These are phyloP conservation scores for Panaeolus papilionaceus DNA, from an alignment of 768 basidiomycete species.

Conservation along the genomic window DNA sequence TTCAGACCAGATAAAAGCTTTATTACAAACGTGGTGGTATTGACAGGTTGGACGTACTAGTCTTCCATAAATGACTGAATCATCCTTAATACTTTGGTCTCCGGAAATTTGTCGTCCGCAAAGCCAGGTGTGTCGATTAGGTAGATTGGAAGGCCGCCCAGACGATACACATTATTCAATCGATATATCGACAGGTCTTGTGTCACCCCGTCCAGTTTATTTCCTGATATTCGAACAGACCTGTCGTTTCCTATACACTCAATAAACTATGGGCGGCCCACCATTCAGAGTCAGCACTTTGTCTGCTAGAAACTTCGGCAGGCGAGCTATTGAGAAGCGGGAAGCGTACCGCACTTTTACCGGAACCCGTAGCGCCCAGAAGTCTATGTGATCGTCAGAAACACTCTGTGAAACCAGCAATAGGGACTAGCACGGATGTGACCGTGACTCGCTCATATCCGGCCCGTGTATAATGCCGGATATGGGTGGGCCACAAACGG, in stretches of 20 bases:
- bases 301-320: background rate
- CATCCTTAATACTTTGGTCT: background rate
- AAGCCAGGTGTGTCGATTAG: background rate
- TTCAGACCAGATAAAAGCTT: background rate
- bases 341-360: background rate
- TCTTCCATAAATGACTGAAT: background rate
- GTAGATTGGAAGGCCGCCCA: background rate
- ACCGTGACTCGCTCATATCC: no score
- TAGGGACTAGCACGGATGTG: no score
- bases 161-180: background rate
- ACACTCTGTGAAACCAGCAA: no score
- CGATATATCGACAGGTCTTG: background rate
- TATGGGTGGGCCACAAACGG: no score
- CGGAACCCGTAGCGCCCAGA: background rate
- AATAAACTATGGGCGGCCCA: background rate
- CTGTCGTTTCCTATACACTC: background rate
- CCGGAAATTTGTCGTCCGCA: slow-evolving; percentile 3
- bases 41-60: background rate
- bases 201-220: background rate
- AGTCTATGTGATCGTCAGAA: background rate
- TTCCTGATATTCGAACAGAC: background rate
- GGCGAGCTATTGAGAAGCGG: background rate
- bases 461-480: no score
- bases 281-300: background rate
- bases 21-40: background rate